Evolutionary conservation across 1,284 basidiomycete genomes (phyloP), one percentile per base, ranked within the genome.

Genomic region (Coriolopsis trogii): DNA sequence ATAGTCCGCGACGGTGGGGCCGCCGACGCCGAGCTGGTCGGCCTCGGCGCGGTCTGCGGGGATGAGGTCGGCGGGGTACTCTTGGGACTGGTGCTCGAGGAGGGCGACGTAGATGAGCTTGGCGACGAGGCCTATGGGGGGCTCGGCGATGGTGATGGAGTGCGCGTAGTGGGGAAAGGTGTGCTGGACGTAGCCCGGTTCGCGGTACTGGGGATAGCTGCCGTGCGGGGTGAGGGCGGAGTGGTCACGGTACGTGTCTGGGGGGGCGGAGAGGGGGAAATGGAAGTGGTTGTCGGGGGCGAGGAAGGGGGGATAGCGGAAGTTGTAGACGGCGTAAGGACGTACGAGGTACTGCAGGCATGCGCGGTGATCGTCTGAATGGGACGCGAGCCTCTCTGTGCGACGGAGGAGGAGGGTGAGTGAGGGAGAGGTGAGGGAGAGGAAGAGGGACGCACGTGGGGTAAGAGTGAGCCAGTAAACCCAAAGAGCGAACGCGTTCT

Each of bases 101-200:
- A 81, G 75, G 0, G 82, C 71, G 51, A 87, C 80, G 66, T 80
- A 89, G 41, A 89, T 67, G 4, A 87, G 73, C 42, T 81, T 83
- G 1, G 87, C 85, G 0, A 83, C 78, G 33, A 76, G 64, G 10
- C 81, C 72, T n/a, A 80, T 74, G 5, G 80, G 76, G 0, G 86
- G 85, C 0, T 73, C 62, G 21, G 70, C 58, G 31, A 86, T 63
- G 3, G 58, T 31, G n/a, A 80, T 60, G 13, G 60, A 54, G 40
- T 70, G 56, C 31, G 70, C 68, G 65, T 76, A 86, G 61, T 82
- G 75, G 1, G 61, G 49, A 31, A 72, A 58, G 6, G 29, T 16
- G 42, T 55, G 54, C 28, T 60, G 51, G 41, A 55, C 51, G 16
- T 70, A 41, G 1, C 53, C 28, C 1, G 64, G 72, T 6, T 69